Conservation (phyloP, 306 rosid species). For the Cucumis hystrix region DNA sequence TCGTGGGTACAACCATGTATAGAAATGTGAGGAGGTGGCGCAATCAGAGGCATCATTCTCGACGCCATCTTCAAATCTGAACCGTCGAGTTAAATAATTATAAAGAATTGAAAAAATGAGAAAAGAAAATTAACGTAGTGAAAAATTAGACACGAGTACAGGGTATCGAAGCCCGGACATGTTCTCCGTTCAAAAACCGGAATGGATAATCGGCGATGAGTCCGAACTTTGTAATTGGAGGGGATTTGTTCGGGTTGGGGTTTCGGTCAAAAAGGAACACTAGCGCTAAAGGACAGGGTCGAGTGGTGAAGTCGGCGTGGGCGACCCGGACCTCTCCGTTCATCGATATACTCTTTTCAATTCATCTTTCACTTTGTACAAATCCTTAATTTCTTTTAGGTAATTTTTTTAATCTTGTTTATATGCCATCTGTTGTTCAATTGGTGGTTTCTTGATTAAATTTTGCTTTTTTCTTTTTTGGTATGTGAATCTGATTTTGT, state of each 20-base stretch:
- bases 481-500: slow-evolving; percentile 8
- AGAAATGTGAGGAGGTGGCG: not conserved
- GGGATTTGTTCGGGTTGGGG: slow-evolving; percentile 30
- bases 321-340: slow-evolving; percentile 18
- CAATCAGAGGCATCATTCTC: not conserved
- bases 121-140: not conserved
- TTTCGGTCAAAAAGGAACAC: slow-evolving; percentile 45
- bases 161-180: slow-evolving; percentile 63
- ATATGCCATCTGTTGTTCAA: not conserved
- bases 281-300: slow-evolving; percentile 20
- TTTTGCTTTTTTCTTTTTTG: not conserved
- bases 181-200: slow-evolving; percentile 31
- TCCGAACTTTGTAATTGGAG: slow-evolving; percentile 44
- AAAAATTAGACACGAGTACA: slow-evolving; percentile 23
- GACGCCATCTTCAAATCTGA: not conserved
- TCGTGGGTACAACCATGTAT: not conserved
- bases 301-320: slow-evolving; percentile 24
- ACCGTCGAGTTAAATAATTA: not conserved
- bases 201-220: slow-evolving; percentile 49
- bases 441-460: not conserved
- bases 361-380: not conserved
- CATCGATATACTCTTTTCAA: not conserved
- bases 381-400: not conserved
- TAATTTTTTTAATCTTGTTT: not conserved
- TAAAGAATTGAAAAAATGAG: not conserved